These are phyloP conservation scores for Heterobasidion parviporum DNA, from an alignment of 1,284 basidiomycete genomes.

Conservation along the genomic window DNA sequence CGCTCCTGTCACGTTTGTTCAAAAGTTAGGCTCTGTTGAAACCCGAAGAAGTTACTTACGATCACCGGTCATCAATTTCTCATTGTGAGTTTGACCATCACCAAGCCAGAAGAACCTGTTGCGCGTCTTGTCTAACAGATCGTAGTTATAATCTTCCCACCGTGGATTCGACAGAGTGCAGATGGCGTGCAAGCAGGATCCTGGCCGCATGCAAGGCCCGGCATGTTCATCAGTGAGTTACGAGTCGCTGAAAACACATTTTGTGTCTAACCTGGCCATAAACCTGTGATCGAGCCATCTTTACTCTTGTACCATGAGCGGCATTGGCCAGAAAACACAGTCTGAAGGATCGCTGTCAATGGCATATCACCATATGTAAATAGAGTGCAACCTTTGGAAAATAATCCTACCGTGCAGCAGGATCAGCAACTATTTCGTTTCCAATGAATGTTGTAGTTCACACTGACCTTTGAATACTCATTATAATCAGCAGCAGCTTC, in stretches of 20 bases:
- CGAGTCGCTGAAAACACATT: too few relatives aligned
- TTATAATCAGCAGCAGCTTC: slow-evolving; percentile 48
- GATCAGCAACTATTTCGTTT: not conserved
- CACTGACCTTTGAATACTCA: slow-evolving; percentile 27
- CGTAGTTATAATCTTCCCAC: slow-evolving; percentile 61
- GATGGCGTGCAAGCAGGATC: slow-evolving; percentile 47
- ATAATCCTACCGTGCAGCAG: slow-evolving; percentile 23
- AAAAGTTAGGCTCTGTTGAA: not conserved
- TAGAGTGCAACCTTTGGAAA: slow-evolving; percentile 27
- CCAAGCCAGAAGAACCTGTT: slow-evolving; percentile 55
- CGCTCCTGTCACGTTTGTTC: slow-evolving; percentile 23
- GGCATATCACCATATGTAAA: not conserved
- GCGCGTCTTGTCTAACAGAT: slow-evolving; percentile 24
- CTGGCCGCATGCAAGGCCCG: slow-evolving; percentile 17
- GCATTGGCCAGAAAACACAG: slow-evolving; percentile 51
- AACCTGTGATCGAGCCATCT: slow-evolving; percentile 45
- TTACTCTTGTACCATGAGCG: slow-evolving; percentile 61
- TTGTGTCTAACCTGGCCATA: slow-evolving; percentile 48
- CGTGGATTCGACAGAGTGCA: slow-evolving; percentile 43
- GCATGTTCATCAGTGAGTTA: not conserved
- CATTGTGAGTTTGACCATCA: slow-evolving; percentile 40
- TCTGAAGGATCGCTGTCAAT: slow-evolving; percentile 24
- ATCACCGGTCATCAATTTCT: slow-evolving; percentile 34
- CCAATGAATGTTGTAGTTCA: slow-evolving; percentile 22
- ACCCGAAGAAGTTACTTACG: slow-evolving; percentile 19